Evolutionary conservation across 2,329 filamentous ascomycete genomes (phyloP), one percentile per base, ranked within the genome.

Genomic region (Chaetomiaceae sp.): DNA sequence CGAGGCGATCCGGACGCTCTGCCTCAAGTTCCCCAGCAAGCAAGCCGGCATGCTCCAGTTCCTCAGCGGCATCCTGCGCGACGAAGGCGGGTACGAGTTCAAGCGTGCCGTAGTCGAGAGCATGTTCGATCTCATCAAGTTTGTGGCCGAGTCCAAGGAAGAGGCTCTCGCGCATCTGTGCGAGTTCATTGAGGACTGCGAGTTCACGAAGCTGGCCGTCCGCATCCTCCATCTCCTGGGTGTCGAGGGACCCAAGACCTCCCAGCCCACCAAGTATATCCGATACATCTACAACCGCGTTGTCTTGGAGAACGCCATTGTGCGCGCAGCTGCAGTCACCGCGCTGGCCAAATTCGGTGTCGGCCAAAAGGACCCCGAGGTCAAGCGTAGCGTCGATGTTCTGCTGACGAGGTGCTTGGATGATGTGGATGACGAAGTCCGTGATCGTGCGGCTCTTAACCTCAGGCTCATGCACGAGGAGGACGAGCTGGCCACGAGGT

Each of bases 111-210:
- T 99, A 10, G 92, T 99, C 17, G 93, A 99, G 75, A 96, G 90
- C 77, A 97, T 99, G 85, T 97, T 99, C 65, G 93, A 99, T 64
- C 75, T 99, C 50, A 97, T 99, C 76, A 96, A 97, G 70, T 99
- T 99, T 64, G 92, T 99, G 3, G 93, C 93, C 1, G 93, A 96
- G 54, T 83, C 82, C 27, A 85, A 85, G 69, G 82, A 85, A 63
- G 82, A 85, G 59, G 92, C 93, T 16, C 82, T 99, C 43, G 89
- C 92, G 13, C 93, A 97, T 65, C 82, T 99, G 19, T 97, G 93
- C 73, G 93, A 99, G 68, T 99, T 99, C 67, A 99, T 99, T 58
- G 93, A 99, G 71, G 93, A 99, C 68, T 99, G 93, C 73, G 93
- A 99, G 68, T 99, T 97, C 70, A 96, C 93, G 23, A 99, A 99